These are phyloP conservation scores for Exophiala phaeomuriformis DNA, from an alignment of 2,329 filamentous ascomycete genomes.

Conservation along the genomic window DNA sequence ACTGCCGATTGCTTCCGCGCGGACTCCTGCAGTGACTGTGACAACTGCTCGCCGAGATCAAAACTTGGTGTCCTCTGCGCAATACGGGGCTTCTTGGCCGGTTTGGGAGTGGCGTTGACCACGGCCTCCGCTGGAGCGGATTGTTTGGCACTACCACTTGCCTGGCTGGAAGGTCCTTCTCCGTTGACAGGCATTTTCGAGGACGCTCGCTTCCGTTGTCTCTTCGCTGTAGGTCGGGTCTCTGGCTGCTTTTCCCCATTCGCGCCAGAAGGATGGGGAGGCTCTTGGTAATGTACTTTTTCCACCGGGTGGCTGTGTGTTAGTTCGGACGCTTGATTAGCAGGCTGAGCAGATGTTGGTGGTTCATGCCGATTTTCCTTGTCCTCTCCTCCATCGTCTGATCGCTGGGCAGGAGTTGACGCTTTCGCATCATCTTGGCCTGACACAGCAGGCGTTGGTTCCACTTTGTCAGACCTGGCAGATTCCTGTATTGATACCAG, in stretches of 20 bases:
- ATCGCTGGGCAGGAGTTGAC: background rate
- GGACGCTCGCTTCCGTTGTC: background rate
- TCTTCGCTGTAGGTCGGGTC: background rate
- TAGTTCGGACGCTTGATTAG: background rate
- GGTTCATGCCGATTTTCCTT: slow-evolving; percentile 3
- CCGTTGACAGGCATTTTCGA: background rate
- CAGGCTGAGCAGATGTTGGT: background rate
- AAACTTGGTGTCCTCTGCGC: slow-evolving; percentile 4
- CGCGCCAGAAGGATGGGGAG: background rate
- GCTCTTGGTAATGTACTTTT: background rate
- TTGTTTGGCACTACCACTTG: background rate
- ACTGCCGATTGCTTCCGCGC: slow-evolving; percentile 1
- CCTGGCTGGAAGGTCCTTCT: background rate
- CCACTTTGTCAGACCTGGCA: background rate
- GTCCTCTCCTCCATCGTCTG: background rate
- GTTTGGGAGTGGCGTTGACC: background rate
- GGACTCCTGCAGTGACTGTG: slow-evolving; percentile 19
- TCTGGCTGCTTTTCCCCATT: background rate
- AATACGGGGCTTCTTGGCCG: background rate
- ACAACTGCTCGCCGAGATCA: slow-evolving; percentile 24
- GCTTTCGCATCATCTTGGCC: background rate
- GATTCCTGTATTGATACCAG: background rate
- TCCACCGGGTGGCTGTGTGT: background rate
- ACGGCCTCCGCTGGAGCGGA: background rate
- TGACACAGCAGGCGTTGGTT: background rate